phyloP scores from a whole-genome alignment of 257 asterid genomes.

The Voacanga thouarsii region DNA sequence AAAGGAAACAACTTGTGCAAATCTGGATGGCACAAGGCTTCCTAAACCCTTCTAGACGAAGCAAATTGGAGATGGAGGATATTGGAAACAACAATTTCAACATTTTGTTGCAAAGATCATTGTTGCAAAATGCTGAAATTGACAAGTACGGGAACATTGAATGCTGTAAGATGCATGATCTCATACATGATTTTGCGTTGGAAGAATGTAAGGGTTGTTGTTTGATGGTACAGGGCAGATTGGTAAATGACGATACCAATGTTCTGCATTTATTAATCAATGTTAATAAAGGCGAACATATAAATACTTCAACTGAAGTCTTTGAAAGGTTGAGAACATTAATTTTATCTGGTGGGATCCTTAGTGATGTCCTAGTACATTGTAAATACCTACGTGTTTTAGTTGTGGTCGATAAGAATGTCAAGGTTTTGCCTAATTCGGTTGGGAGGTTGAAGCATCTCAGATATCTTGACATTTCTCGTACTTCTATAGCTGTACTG shows the following conservation, averaged over 20 bases:
- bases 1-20: background rate
- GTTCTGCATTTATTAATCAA: background rate
- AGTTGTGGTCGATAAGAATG: background rate
- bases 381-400: constrained; percentile 2
- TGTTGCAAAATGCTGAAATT: background rate
- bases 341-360: background rate
- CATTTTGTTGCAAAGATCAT: background rate
- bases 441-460: constrained; percentile 15
- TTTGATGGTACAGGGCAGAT: background rate
- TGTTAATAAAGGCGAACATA: fast-evolving
- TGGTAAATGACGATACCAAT: background rate
- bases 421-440: background rate
- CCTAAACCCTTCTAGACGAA: background rate
- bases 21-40: background rate
- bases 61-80: background rate
- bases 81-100: background rate
- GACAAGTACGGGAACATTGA: background rate
- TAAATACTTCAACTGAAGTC: background rate
- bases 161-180: background rate
- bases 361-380: too few relatives aligned
- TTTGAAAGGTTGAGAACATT: background rate
- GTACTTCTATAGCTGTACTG: background rate
- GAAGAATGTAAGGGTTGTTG: background rate
- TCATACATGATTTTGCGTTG: background rate
- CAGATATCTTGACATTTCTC: constrained; percentile 20